phyloP scores from a whole-genome alignment of 1,284 basidiomycete species.

The Ganoderma lucidum region DNA sequence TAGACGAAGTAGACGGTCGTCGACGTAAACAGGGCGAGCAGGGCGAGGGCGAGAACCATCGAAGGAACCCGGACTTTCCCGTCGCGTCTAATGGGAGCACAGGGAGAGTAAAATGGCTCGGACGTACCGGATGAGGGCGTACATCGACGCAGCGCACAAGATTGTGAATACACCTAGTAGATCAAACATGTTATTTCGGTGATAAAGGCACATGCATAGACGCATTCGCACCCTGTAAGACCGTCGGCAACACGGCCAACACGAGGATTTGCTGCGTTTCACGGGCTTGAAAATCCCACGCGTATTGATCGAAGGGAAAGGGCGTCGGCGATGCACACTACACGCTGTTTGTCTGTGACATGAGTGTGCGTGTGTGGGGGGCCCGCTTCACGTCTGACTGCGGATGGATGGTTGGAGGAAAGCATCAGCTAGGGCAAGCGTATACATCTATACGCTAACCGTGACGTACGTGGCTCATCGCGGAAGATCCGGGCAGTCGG shows the following conservation, averaged over 20 bases:
- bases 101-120: too few species aligned
- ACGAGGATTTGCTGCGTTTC: background rate
- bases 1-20: background rate
- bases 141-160: background rate
- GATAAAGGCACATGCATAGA: too few species aligned
- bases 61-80: background rate
- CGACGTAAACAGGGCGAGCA: background rate
- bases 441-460: too few species aligned
- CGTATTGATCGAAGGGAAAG: background rate
- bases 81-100: too few species aligned
- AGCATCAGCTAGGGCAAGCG: background rate
- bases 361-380: background rate
- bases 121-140: background rate
- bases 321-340: background rate
- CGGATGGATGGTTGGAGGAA: background rate
- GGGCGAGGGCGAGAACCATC: background rate
- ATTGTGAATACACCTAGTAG: background rate
- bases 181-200: background rate
- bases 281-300: background rate
- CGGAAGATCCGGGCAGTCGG: too few species aligned
- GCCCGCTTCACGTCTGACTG: too few species aligned
- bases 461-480: too few species aligned
- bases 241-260: background rate
- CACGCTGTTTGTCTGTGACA: background rate
- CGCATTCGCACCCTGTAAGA: background rate